These are phyloP conservation scores for Colletotrichum liaoningense DNA, from an alignment of 2,329 filamentous ascomycete species.

Conservation along the genomic window DNA sequence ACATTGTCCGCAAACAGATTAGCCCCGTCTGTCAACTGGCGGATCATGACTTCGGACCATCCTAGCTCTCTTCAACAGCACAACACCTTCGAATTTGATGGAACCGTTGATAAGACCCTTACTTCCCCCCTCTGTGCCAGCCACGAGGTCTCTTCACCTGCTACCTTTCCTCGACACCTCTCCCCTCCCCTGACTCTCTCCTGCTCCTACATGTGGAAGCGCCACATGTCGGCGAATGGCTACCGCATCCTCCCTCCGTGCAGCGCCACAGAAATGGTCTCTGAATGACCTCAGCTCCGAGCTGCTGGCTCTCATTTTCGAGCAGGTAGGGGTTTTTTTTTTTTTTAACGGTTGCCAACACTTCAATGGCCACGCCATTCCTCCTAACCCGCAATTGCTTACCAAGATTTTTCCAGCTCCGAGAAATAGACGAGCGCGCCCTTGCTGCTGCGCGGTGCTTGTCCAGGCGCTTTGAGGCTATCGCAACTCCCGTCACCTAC, in stretches of 20 bases:
- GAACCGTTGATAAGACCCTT: conserved; percentile 35
- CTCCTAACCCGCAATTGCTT: conserved; percentile 12
- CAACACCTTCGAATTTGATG: conserved; percentile 24
- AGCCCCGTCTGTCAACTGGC: conserved; percentile 37
- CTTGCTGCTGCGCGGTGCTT: conserved; percentile 49
- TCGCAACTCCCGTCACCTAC: conserved; percentile 57
- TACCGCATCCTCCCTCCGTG: conserved; percentile 36
- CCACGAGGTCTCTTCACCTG: background rate
- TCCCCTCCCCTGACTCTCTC: conserved; percentile 23
- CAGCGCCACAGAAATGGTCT: conserved; percentile 39
- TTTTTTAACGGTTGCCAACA: background rate
- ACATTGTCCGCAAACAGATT: conserved; percentile 38
- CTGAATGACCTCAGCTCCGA: conserved; percentile 55
- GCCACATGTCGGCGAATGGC: conserved; percentile 39
- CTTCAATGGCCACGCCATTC: background rate
- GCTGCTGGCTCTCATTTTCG: conserved; percentile 53
- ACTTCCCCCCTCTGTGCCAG: conserved; percentile 17
- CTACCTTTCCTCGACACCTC: conserved; percentile 13
- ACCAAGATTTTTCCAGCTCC: conserved; percentile 46
- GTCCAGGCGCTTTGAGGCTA: conserved; percentile 52
- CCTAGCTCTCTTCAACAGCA: conserved; percentile 30
- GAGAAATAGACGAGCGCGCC: conserved; percentile 48
- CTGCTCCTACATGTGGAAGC: conserved; percentile 33
- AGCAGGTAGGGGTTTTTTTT: conserved; percentile 47
- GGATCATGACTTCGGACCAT: conserved; percentile 37